phyloP scores from a whole-genome alignment of 1,139 yeast genomes.

The Pichia sp. region DNA sequence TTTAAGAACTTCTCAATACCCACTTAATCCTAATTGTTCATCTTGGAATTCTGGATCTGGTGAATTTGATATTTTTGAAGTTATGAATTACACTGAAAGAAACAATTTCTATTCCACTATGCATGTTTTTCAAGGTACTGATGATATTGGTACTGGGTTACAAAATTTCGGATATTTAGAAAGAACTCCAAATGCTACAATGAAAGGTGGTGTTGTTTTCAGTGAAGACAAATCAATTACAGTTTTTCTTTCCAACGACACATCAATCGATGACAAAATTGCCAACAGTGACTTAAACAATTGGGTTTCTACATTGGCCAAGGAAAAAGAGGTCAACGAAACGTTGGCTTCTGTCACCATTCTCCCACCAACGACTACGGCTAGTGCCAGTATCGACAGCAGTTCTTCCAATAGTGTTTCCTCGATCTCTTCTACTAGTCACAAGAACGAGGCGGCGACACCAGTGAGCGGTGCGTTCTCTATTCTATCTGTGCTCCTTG shows the following conservation, averaged over 20 bases:
- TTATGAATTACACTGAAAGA: slow-evolving; percentile 47
- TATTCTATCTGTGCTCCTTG: not conserved
- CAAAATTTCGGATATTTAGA: slow-evolving; percentile 51
- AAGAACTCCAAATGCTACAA: slow-evolving; percentile 43
- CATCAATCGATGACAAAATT: slow-evolving; percentile 41
- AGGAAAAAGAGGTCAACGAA: slow-evolving; percentile 10
- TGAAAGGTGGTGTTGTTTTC: slow-evolving; percentile 69
- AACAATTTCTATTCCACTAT: slow-evolving; percentile 55
- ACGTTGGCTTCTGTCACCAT: slow-evolving; percentile 22
- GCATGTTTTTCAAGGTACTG: slow-evolving; percentile 71
- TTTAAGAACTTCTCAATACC: slow-evolving; percentile 75
- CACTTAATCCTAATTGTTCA: slow-evolving; percentile 55
- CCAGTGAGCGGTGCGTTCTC: not conserved
- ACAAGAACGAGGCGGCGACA: slow-evolving; percentile 1
- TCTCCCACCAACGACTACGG: slow-evolving; percentile 12
- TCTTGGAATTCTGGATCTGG: slow-evolving; percentile 80
- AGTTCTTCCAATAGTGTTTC: not conserved
- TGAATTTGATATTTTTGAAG: slow-evolving; percentile 76
- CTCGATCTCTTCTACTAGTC: slow-evolving; percentile 1
- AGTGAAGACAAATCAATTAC: slow-evolving; percentile 53
- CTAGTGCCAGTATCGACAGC: not conserved
- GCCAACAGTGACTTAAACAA: slow-evolving; percentile 32
- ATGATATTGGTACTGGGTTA: slow-evolving; percentile 51
- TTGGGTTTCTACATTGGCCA: slow-evolving; percentile 32
- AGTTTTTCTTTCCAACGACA: slow-evolving; percentile 55